Base-by-base conservation (phyloP, 768 basidiomycete genomes). In the Leucogyrophana mollusca region DNA sequence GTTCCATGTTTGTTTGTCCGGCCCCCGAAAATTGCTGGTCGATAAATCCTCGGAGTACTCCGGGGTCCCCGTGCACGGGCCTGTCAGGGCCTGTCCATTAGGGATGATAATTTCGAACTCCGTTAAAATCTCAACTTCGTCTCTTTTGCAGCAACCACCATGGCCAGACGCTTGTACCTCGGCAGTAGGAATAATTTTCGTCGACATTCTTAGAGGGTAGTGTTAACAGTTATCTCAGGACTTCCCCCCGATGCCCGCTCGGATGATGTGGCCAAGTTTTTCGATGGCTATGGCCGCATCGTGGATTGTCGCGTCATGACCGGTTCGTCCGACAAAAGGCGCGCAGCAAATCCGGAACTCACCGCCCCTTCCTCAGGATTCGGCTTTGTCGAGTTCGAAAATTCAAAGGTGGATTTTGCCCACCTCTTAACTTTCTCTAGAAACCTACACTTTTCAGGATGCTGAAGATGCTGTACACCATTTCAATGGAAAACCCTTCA, bases 351-450 rank as follows among this genome's bases (percentile, higher is more conserved):
- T 40, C 30, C 46, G 38, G 24, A 39, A 34, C 54, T 63, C 47
- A 68, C 53, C 53, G 40, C 47, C 46, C 47, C 51, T 38, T 3
- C 34, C 25, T 34, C 50, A 91, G 91, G 91, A 9, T 99, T 96
- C 59, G 96, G 94, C 46, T 99, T 99, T 64, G 83, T 97, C 55
- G 95, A 98, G 67, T 98, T 96, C 60, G 95, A 95, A 65, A 88
- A 74, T 57, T 66, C 86, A 16, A 84, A 87, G 71, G 93, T 82
- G 34, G 20, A 40, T 21, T 30, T 38, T 40, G 23, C 45, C 16
- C 38, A 27, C 21, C 9, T 21, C 23, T 9, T 35, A 9, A 21
- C 36, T 30, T 35, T 42, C 40, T 43, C 59, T n/a, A 23, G 16
- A 18, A 34, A 9, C n/a, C 40, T 52, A 50, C 58, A 4, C 35